A percentile compares a stretch with the other conserved stretches of the same genome.
phyloP scores from a whole-genome alignment of 2,329 filamentous ascomycete species.

The Trichoderma harzianum region DNA sequence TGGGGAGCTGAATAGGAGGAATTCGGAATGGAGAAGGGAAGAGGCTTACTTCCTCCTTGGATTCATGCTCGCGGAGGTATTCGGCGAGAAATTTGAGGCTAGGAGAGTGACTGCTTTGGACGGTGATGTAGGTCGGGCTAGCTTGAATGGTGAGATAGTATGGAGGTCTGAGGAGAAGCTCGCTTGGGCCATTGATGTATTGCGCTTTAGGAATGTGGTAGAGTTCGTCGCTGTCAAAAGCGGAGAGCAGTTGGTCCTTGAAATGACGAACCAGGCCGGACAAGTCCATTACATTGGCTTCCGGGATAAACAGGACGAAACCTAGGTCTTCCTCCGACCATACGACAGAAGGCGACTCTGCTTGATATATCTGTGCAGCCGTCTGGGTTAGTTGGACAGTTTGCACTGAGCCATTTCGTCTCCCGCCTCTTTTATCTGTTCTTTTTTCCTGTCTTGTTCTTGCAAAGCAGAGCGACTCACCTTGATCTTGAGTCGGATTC shows the following conservation, averaged over 20 bases:
- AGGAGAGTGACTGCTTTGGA: not conserved
- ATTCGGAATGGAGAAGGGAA: not conserved
- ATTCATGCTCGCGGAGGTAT: not conserved
- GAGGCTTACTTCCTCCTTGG: not conserved
- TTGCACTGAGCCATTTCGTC: too few relatives aligned
- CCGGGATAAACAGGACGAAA: not conserved
- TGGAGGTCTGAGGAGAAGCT: not conserved
- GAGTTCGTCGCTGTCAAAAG: too few relatives aligned
- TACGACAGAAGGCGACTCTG: not conserved
- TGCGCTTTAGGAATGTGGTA: not conserved
- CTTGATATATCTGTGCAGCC: not conserved
- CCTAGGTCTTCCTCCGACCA: not conserved
- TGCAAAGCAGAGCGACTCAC: not conserved
- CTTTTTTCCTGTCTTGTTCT: not conserved
- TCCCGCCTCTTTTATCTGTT: not conserved
- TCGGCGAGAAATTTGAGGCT: not conserved
- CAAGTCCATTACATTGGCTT: not conserved
- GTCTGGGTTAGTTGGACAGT: not conserved
- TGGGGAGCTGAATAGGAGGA: not conserved
- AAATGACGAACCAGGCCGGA: fast-evolving
- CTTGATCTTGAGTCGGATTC: not conserved
- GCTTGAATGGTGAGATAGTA: not conserved
- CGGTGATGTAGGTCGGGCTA: not conserved
- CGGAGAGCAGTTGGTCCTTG: not conserved
- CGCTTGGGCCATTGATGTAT: not conserved